Conservation (phyloP, 129 eudicot species). For the Flaveria brownii region DNA sequence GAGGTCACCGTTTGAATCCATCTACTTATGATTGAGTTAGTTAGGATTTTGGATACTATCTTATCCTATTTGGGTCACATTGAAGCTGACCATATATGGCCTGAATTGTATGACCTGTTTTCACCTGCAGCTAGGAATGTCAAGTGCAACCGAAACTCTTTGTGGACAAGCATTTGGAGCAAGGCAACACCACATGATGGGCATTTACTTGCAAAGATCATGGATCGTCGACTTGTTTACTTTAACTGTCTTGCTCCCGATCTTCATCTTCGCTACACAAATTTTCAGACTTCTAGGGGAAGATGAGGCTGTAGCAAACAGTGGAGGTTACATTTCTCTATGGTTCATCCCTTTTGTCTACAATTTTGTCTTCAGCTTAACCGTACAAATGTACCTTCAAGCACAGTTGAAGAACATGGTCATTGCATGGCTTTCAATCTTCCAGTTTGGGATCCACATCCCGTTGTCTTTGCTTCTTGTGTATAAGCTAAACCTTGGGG, state of each 20-base stretch:
- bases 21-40: background rate
- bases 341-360: constrained; percentile 77
- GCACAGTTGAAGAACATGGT: constrained; percentile 71
- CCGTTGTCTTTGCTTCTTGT: constrained; percentile 59
- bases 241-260: constrained; percentile 54
- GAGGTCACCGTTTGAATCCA: background rate
- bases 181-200: constrained; percentile 75
- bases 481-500: constrained; percentile 39
- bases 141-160: constrained; percentile 80
- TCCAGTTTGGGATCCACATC: constrained; percentile 49
- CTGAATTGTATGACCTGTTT: background rate
- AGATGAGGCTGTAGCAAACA: constrained; percentile 46
- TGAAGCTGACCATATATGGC: background rate
- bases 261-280: constrained; percentile 53
- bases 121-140: constrained; percentile 63
- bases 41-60: background rate
- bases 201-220: constrained; percentile 71
- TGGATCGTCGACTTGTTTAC: constrained; percentile 67
- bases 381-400: constrained; percentile 71
- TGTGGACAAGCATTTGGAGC: constrained; percentile 85
- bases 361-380: constrained; percentile 60
- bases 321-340: constrained; percentile 46
- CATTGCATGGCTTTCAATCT: constrained; percentile 55
- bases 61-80: background rate
- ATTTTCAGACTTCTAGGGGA: constrained; percentile 60